Evolutionary conservation across 306 rosid species (phyloP).

Genomic region (Notholithocarpus densiflorus): DNA sequence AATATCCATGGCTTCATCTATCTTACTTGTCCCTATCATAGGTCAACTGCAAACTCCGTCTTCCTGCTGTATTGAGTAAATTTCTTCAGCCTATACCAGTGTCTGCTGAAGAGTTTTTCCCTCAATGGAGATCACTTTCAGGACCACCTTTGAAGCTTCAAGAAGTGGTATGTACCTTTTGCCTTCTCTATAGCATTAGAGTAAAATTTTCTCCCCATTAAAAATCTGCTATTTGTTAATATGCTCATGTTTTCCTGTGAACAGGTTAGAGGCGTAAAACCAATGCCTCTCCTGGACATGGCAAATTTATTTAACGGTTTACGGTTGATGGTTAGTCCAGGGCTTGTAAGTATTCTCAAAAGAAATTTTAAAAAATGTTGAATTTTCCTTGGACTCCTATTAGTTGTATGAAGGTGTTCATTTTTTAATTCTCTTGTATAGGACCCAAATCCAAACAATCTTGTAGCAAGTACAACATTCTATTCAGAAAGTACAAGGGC

Average conservation of each 20-base stretch:
- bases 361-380: background rate
- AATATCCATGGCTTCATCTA: slow-evolving; percentile 9
- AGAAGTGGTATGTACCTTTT: slow-evolving; percentile 79
- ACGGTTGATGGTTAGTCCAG: slow-evolving; percentile 75
- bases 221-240: background rate
- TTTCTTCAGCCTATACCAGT: slow-evolving; percentile 88
- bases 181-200: slow-evolving; percentile 9
- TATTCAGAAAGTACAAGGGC: slow-evolving; percentile 90
- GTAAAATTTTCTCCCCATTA: background rate
- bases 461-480: slow-evolving; percentile 84
- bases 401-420: slow-evolving; percentile 16
- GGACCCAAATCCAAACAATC: slow-evolving; percentile 99
- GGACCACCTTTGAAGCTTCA: slow-evolving; percentile 99
- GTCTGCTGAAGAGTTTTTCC: slow-evolving; percentile 88
- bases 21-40: slow-evolving; percentile 31
- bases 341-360: slow-evolving; percentile 77
- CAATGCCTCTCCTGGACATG: slow-evolving; percentile 83
- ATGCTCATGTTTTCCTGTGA: slow-evolving; percentile 30
- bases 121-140: slow-evolving; percentile 91
- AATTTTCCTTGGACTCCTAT: slow-evolving; percentile 14
- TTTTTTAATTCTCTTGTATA: slow-evolving; percentile 33
- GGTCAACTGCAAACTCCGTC: slow-evolving; percentile 90
- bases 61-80: slow-evolving; percentile 86
- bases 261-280: slow-evolving; percentile 96
- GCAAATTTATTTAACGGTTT: slow-evolving; percentile 67